Evolutionary conservation across 1,284 basidiomycete species (phyloP), one percentile per base, ranked within the genome.

Genomic region (Neonothopanus nambi): DNA sequence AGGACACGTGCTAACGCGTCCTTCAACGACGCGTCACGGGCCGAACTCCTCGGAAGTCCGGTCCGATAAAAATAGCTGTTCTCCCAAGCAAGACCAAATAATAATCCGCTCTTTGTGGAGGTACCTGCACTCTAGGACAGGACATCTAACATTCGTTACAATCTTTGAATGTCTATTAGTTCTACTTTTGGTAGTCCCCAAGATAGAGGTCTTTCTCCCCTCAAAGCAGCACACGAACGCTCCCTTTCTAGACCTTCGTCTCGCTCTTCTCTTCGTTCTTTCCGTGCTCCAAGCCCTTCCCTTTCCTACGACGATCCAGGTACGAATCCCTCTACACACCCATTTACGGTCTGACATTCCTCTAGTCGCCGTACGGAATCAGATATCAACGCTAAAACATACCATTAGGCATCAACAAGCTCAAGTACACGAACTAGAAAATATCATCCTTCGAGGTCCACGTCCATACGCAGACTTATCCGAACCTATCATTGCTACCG

Each of bases 371-470:
- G 74, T 89, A 54, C 80, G 87, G 54, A 82, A 78, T 59, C 86
- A 90, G 59, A 85, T 91, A 68, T 88, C 87, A 56, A 82, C 82
- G 38, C 70, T 90, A 61, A 88, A 84, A 68, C 88, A 91, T 65
- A 82, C 76, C 63, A 91, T 91, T 59, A 75, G 89, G 58, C 54
- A 55, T 12, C 54, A 55, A 35, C 54, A 78, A 71, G 87, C 87
- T 12, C 87, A 90, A 61, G 68, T 90, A 42, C 78, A 84, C 58
- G 74, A 65, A 40, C 77, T 89, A 45, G 88, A 90, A 67, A 85
- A 74, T 63, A 73, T 79, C 49, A 69, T 90, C 48, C 76, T 84
- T 50, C 79, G 79, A 57, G 81, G 81, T 24, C 84, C 86, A 13
- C 79, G 85, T 54, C 81, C 84, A 18, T 73, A 78, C 57, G 61